Conservation (phyloP, 257 asterid genomes). For the Nicotiana sylvestris region DNA sequence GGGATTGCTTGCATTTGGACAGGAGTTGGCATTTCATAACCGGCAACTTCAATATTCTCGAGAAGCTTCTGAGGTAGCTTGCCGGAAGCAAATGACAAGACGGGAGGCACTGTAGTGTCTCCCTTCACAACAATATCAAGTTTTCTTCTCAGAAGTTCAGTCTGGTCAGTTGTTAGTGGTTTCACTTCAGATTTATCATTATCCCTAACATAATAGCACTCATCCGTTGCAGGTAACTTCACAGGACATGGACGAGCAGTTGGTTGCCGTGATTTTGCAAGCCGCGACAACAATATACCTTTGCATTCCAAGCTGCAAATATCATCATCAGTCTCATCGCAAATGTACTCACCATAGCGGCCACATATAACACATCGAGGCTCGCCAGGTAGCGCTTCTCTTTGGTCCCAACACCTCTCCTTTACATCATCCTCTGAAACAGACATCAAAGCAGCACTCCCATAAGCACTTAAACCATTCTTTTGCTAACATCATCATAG, state of each 20-base stretch:
- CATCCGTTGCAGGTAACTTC: constrained; percentile 60
- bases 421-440: constrained; percentile 55
- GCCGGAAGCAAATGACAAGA: constrained; percentile 70
- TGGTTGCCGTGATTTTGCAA: constrained; percentile 32
- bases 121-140: constrained; percentile 68
- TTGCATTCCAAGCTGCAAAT: constrained; percentile 89
- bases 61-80: constrained; percentile 70
- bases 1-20: constrained; percentile 98
- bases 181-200: constrained; percentile 22
- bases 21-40: constrained; percentile 90
- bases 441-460: constrained; percentile 5
- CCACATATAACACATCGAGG: constrained; percentile 73
- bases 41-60: constrained; percentile 65
- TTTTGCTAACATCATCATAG: neutral
- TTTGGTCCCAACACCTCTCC: constrained; percentile 73
- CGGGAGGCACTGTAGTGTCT: constrained; percentile 45
- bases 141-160: constrained; percentile 46
- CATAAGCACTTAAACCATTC: neutral
- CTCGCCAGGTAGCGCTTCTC: constrained; percentile 80
- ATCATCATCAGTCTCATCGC: constrained; percentile 88
- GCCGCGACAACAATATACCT: constrained; percentile 38
- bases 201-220: constrained; percentile 73
- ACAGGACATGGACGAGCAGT: constrained; percentile 26
- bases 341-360: constrained; percentile 89
- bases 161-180: constrained; percentile 31